Conservation (phyloP, 495 filamentous ascomycete species). For the Beverwykella pulmonaria region DNA sequence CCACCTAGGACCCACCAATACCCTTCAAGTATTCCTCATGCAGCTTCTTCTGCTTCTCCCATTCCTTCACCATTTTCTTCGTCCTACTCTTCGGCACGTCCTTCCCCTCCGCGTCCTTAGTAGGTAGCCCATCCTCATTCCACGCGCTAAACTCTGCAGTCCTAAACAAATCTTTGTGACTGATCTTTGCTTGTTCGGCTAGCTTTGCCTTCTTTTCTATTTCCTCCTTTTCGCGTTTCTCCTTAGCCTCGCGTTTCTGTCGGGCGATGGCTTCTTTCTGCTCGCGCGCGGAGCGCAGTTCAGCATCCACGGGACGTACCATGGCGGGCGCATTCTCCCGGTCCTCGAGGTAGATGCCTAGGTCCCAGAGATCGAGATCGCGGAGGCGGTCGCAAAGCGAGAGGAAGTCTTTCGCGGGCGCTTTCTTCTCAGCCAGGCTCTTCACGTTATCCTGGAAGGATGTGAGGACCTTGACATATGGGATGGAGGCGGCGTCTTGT, state of each 20-base stretch:
- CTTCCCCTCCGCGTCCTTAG: constrained; percentile 70
- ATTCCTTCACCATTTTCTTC: constrained; percentile 91
- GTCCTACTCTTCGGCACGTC: constrained; percentile 76
- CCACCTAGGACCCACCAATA: neutral
- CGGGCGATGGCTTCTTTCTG: constrained; percentile 66
- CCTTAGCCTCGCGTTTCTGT: constrained; percentile 62
- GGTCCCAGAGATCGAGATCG: constrained; percentile 73
- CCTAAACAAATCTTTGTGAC: constrained; percentile 48
- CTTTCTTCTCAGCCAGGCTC: constrained; percentile 36
- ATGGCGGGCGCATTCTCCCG: constrained; percentile 72
- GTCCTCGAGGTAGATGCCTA: constrained; percentile 88
- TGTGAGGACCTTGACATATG: constrained; percentile 42
- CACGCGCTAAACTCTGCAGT: constrained; percentile 76
- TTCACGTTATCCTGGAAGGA: constrained; percentile 43
- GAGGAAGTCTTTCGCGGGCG: constrained; percentile 44
- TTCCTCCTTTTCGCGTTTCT: constrained; percentile 59
- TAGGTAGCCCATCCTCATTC: constrained; percentile 86
- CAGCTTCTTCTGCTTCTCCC: constrained; percentile 87
- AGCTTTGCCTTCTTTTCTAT: constrained; percentile 54
- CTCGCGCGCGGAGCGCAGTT: constrained; percentile 70
- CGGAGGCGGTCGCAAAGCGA: constrained; percentile 70
- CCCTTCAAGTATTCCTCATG: constrained; percentile 57
- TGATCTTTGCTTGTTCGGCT: constrained; percentile 71
- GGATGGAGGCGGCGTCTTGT: constrained; percentile 31
- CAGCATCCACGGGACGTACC: constrained; percentile 76